Evolutionary conservation across 2,329 filamentous ascomycete species (phyloP).

Genomic region (Epichloe amarillans): DNA sequence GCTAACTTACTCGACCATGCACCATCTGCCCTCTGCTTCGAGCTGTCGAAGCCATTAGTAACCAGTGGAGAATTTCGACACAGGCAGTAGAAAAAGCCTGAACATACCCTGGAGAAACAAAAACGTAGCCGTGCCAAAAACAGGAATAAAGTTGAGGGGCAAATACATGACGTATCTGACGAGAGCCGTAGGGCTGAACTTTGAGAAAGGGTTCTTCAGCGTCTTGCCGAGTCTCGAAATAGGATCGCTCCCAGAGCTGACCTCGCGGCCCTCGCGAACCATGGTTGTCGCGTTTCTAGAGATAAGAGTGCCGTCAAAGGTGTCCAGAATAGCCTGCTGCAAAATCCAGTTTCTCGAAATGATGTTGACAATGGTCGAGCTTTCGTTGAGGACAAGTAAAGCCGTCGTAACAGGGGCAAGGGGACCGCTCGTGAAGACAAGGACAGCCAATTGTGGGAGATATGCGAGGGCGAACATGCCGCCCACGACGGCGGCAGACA

Average conservation of each 20-base stretch:
- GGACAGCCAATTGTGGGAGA: slow-evolving; percentile 66
- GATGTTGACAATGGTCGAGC: slow-evolving; percentile 42
- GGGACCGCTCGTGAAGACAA: slow-evolving; percentile 76
- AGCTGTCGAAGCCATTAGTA: slow-evolving; percentile 18
- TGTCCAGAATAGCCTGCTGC: slow-evolving; percentile 72
- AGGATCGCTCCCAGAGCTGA: slow-evolving; percentile 48
- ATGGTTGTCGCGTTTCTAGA: slow-evolving; percentile 40
- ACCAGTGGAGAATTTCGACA: too few species aligned
- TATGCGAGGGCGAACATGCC: slow-evolving; percentile 86
- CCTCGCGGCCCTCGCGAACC: slow-evolving; percentile 60
- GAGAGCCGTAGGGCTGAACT: slow-evolving; percentile 47
- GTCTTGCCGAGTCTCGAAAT: slow-evolving; percentile 44
- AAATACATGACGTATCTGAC: slow-evolving; percentile 74
- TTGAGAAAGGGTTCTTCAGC: slow-evolving; percentile 42
- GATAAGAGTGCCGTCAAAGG: slow-evolving; percentile 65
- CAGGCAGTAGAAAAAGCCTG: neutral
- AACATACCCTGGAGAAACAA: slow-evolving; percentile 56
- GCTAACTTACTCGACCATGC: slow-evolving; percentile 37
- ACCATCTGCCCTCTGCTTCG: slow-evolving; percentile 33
- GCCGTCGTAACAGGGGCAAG: slow-evolving; percentile 61
- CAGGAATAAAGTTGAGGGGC: slow-evolving; percentile 83
- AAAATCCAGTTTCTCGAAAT: slow-evolving; percentile 60
- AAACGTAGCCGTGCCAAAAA: slow-evolving; percentile 74
- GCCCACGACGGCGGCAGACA: slow-evolving; percentile 59
- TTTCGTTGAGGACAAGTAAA: slow-evolving; percentile 52